phyloP scores from a whole-genome alignment of 2,329 filamentous ascomycete species.

The Neonectria sp. region DNA sequence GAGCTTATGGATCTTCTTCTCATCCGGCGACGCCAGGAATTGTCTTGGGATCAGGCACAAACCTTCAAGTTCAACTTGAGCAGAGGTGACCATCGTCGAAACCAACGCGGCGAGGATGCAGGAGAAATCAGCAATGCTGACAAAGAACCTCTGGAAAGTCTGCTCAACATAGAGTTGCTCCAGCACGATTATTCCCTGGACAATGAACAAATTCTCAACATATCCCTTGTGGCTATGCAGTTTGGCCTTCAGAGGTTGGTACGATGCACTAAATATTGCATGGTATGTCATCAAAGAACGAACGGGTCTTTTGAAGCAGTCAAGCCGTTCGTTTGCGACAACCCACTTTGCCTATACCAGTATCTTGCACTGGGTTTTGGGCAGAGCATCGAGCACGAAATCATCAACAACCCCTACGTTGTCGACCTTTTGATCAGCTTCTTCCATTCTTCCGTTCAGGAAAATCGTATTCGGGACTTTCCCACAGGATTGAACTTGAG shows the following conservation, averaged over 20 bases:
- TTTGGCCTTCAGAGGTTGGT: slow-evolving; percentile 84
- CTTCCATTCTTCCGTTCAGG: slow-evolving; percentile 74
- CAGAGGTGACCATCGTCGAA: slow-evolving; percentile 21
- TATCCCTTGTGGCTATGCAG: slow-evolving; percentile 76
- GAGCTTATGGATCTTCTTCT: slow-evolving; percentile 75
- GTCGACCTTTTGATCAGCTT: slow-evolving; percentile 89
- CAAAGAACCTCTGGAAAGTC: slow-evolving; percentile 13
- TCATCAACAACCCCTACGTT: slow-evolving; percentile 83
- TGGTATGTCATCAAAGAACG: slow-evolving; percentile 84
- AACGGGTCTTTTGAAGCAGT: slow-evolving; percentile 76
- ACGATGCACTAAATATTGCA: slow-evolving; percentile 88
- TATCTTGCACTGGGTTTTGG: slow-evolving; percentile 91
- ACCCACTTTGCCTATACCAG: slow-evolving; percentile 85
- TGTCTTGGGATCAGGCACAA: slow-evolving; percentile 71
- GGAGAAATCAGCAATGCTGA: not conserved
- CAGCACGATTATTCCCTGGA: slow-evolving; percentile 50
- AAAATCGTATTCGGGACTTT: slow-evolving; percentile 58
- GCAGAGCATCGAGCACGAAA: slow-evolving; percentile 87
- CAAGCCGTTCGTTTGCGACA: slow-evolving; percentile 85
- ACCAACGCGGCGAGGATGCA: not conserved
- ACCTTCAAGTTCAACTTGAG: slow-evolving; percentile 26
- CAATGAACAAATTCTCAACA: slow-evolving; percentile 58
- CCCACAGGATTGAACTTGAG: slow-evolving; percentile 60
- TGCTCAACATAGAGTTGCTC: slow-evolving; percentile 36
- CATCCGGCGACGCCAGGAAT: slow-evolving; percentile 65